Evolutionary conservation across 2,329 filamentous ascomycete genomes (phyloP).

Genomic region (Rhynchosporium agropyri): DNA sequence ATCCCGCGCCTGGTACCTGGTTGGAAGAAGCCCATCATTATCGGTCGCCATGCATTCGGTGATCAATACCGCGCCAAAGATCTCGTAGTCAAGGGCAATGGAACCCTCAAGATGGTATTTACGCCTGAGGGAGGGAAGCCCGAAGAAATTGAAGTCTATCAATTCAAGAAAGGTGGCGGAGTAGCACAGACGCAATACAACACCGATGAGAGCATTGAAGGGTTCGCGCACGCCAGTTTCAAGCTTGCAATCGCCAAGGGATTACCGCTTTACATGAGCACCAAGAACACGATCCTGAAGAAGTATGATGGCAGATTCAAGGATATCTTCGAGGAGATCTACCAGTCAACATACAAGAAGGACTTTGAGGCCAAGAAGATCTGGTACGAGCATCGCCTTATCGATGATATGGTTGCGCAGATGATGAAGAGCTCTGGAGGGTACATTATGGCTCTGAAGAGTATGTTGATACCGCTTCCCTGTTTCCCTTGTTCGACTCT

Average conservation of each 20-base stretch:
- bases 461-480: conserved; percentile 53
- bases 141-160: conserved; percentile 84
- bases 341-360: conserved; percentile 82
- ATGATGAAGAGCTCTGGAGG: conserved; percentile 99
- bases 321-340: conserved; percentile 98
- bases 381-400: conserved; percentile 99
- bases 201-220: conserved; percentile 91
- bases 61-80: conserved; percentile 99
- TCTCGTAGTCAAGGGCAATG: conserved; percentile 76
- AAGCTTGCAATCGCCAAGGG: conserved; percentile 88
- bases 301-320: conserved; percentile 99
- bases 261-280: conserved; percentile 98
- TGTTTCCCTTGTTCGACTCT: neutral
- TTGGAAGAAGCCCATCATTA: conserved; percentile 99
- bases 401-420: conserved; percentile 99
- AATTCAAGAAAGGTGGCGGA: conserved; percentile 84
- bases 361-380: conserved; percentile 89
- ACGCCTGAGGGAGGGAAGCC: conserved; percentile 82
- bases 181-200: conserved; percentile 98
- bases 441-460: conserved; percentile 98
- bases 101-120: conserved; percentile 93
- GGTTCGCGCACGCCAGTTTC: conserved; percentile 96
- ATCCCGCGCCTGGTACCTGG: conserved; percentile 93
- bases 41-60: conserved; percentile 96
- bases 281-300: conserved; percentile 99